Evolutionary conservation across 164 flowering plant genomes (phyloP).

Genomic region (Chimonanthus salicifolius): DNA sequence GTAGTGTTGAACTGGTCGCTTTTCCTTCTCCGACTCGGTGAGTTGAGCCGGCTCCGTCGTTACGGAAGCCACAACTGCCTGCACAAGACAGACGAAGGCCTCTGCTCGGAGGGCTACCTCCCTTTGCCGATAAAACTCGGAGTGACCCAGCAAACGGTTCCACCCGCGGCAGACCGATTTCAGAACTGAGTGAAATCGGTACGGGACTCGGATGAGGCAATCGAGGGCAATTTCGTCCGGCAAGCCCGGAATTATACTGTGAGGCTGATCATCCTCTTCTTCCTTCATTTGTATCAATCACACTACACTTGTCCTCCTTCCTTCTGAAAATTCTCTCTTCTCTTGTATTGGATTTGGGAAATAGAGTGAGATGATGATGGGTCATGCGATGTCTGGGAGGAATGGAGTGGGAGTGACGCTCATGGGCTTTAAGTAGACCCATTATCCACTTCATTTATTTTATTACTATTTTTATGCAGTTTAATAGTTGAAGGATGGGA

Average conservation of each 20-base stretch:
- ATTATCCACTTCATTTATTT: too few species aligned
- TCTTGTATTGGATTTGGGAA: background rate
- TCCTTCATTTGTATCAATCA: background rate
- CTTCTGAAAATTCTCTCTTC: background rate
- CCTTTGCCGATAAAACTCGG: conserved; percentile 14
- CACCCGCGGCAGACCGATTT: conserved; percentile 29
- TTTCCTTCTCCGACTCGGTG: background rate
- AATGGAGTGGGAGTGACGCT: background rate
- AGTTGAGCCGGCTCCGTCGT: background rate
- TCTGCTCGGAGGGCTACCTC: conserved; percentile 10
- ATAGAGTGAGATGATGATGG: background rate
- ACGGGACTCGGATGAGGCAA: conserved; percentile 27
- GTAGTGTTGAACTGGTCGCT: background rate
- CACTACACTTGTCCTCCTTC: background rate
- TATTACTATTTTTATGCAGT: too few species aligned
- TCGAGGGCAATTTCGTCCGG: conserved; percentile 32
- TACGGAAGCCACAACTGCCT: conserved; percentile 13
- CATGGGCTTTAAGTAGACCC: too few species aligned
- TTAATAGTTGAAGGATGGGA: too few species aligned
- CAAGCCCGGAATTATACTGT: conserved; percentile 20
- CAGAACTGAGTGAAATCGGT: conserved; percentile 12
- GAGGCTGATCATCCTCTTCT: background rate
- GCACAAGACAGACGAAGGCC: conserved; percentile 35
- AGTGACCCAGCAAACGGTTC: conserved; percentile 13
- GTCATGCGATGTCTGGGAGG: background rate